These are phyloP conservation scores for Ramaria rubella DNA, from an alignment of 768 basidiomycete genomes.

Conservation along the genomic window DNA sequence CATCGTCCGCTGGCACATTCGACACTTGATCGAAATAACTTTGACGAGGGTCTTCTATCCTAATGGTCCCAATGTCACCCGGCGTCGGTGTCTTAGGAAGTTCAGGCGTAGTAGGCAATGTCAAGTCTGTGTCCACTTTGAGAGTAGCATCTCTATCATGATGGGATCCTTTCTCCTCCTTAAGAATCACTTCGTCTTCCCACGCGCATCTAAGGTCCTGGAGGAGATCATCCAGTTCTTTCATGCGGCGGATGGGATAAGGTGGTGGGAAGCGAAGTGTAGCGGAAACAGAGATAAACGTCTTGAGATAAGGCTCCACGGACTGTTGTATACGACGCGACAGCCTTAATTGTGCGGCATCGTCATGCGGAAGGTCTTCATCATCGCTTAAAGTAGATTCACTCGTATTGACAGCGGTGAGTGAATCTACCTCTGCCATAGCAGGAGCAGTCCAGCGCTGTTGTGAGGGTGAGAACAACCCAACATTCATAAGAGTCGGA, in stretches of 20 bases:
- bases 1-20: neutral
- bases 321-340: conserved; percentile 75
- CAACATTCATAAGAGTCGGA: conserved; percentile 10
- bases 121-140: conserved; percentile 17
- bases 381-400: conserved; percentile 35
- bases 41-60: neutral
- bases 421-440: conserved; percentile 1
- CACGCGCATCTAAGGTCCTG: conserved; percentile 62
- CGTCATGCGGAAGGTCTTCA: conserved; percentile 54
- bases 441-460: conserved; percentile 6
- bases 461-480: conserved; percentile 4
- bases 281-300: conserved; percentile 90
- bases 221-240: conserved; percentile 78
- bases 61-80: neutral
- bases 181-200: conserved; percentile 80
- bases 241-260: conserved; percentile 81
- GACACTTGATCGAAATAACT: conserved; percentile 38
- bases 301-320: conserved; percentile 75
- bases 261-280: conserved; percentile 91
- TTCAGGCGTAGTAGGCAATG: neutral
- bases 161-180: conserved; percentile 50
- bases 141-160: conserved; percentile 22
- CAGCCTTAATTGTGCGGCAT: conserved; percentile 61
- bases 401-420: conserved; percentile 17
- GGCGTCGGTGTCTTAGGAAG: conserved; percentile 6